Evolutionary conservation across 2,329 filamentous ascomycete genomes (phyloP), one percentile per base, ranked within the genome.

Genomic region (Sporothrix pallida): DNA sequence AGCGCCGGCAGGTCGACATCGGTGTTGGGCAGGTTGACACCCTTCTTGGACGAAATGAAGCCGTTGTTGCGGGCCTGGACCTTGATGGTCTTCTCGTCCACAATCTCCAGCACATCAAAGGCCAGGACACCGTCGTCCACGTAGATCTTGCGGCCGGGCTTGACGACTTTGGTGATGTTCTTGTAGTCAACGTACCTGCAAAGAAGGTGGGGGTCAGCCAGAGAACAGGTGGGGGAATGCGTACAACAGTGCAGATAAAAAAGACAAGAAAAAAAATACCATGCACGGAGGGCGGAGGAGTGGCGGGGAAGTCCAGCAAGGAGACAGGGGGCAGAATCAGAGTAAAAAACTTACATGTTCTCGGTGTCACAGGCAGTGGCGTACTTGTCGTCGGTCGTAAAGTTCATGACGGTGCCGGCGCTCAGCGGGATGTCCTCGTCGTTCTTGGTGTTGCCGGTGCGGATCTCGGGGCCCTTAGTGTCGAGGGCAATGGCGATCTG

Each of bases 131-230:
- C 96, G 81, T 99, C 96, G 81, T 99, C 96, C 79, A 99, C 96
- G 85, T 97, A 99, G 73, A 99, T 97, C 84, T 92, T 91, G 80
- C 96, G 95, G 81, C 95, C 96, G 75, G 89, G 87, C 82, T 93
- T 85, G 81, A 99, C 98, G 79, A 99, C 96, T 87, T 97, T 97
- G 85, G 95, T 98, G 85, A 99, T 98, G 89, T 99, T 99, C 91
- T 97, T 97, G 89, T 99, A 98, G 87, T 98, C 95, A 81, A 98
- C 92, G 81, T 94, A 98, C 91, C 93, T 95, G 76, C 31, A 0
- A 23, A 13, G 69, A 52, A 26, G 23, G 37, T 52, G 31, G 26
- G 20, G 42, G 67, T 76, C 62, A 72, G 48, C 52, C 37, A n/a
- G 50, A 69, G 44, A 26, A 26, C 23, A 56, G 26, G 48, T 54